A percentile compares a stretch with the other conserved stretches of the same genome.
phyloP scores from a whole-genome alignment of 306 rosid genomes.

The Pyrus betulifolia region DNA sequence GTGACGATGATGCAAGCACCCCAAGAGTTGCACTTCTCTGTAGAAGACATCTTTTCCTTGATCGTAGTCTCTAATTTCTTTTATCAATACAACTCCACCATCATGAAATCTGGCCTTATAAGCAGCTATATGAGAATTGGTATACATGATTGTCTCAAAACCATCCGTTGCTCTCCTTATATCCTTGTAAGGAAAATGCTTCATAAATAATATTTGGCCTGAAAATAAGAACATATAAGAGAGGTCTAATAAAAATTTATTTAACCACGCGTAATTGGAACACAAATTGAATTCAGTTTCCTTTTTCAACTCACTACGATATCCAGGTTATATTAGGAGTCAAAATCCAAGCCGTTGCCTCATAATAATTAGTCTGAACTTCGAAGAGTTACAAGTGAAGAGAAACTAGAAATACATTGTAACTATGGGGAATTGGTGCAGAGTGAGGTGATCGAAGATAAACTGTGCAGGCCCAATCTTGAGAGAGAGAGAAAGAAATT shows the following conservation, averaged over 20 bases:
- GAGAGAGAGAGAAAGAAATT: neutral
- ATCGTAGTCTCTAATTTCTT: constrained; percentile 48
- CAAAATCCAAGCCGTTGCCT: neutral
- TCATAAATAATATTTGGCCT: constrained; percentile 52
- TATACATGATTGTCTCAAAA: constrained; percentile 53
- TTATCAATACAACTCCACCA: constrained; percentile 58
- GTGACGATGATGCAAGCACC: constrained; percentile 89
- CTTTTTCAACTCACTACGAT: neutral
- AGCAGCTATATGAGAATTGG: constrained; percentile 52
- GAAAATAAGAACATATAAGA: constrained; percentile 21
- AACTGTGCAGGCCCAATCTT: neutral
- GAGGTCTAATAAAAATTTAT: neutral
- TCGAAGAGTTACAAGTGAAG: neutral
- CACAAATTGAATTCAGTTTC: neutral
- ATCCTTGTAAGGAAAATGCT: constrained; percentile 58
- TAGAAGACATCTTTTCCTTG: constrained; percentile 43
- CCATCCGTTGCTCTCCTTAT: constrained; percentile 68
- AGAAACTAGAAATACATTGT: neutral
- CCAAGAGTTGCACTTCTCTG: constrained; percentile 68
- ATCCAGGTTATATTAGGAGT: neutral
- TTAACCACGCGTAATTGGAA: neutral
- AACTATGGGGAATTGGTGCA: neutral
- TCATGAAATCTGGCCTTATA: constrained; percentile 64
- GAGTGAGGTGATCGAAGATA: neutral
- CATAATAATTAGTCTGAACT: neutral